phyloP scores from a whole-genome alignment of 2,329 filamentous ascomycete genomes.

The Monosporascus ibericus region DNA sequence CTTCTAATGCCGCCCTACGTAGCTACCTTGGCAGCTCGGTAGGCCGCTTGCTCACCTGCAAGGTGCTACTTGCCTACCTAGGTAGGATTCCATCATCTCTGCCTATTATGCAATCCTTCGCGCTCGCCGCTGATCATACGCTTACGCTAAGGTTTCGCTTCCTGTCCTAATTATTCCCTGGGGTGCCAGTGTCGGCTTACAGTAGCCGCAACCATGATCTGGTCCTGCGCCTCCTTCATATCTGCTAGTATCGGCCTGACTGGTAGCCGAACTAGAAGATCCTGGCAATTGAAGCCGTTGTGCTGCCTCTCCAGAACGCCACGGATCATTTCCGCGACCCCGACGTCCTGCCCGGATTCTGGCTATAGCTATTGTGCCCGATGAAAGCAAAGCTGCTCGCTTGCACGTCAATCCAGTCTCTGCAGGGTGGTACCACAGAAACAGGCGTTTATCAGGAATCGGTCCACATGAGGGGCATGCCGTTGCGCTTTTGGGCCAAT shows the following conservation, averaged over 20 bases:
- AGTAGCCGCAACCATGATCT: neutral
- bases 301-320: neutral
- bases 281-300: neutral
- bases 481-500: neutral
- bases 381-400: neutral
- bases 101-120: neutral
- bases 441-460: neutral
- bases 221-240: neutral
- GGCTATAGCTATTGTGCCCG: neutral
- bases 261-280: neutral
- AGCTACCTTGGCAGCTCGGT: no score
- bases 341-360: neutral
- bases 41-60: neutral
- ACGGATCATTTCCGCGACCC: neutral
- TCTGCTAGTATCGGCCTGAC: neutral
- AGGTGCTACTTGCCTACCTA: neutral
- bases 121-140: neutral
- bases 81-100: neutral
- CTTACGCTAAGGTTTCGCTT: neutral
- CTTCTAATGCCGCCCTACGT: constrained; percentile 2
- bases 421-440: neutral
- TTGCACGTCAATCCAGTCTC: neutral
- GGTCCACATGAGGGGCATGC: neutral
- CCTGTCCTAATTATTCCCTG: neutral
- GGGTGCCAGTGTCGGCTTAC: neutral